Percentiles rank a stretch among this genome's conserved stretches.
These are phyloP conservation scores for Guyanaporus albipodus DNA, from an alignment of 768 basidiomycete genomes.

Conservation along the genomic window DNA sequence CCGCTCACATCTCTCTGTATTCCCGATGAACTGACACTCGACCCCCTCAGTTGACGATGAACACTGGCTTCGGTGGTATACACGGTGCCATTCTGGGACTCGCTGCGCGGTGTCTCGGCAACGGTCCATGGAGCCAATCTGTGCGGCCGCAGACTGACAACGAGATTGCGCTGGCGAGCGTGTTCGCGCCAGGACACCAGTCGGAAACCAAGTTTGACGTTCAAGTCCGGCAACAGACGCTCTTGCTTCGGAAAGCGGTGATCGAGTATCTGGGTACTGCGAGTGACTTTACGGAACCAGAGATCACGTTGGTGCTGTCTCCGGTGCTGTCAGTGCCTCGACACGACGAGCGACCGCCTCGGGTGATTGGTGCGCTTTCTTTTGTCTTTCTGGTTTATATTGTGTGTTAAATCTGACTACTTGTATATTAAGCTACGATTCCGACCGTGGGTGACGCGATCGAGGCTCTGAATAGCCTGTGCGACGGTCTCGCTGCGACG, in stretches of 20 bases:
- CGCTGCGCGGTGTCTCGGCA: slow-evolving; percentile 65
- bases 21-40: not conserved
- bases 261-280: slow-evolving; percentile 66
- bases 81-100: slow-evolving; percentile 76
- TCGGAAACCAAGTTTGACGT: slow-evolving; percentile 57
- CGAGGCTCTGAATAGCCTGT: slow-evolving; percentile 59
- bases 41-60: slow-evolving; percentile 51
- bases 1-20: not conserved
- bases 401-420: not conserved
- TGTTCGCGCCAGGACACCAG: slow-evolving; percentile 52
- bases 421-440: slow-evolving; percentile 50
- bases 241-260: slow-evolving; percentile 55
- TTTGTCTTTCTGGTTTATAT: not conserved
- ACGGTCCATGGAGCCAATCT: slow-evolving; percentile 51
- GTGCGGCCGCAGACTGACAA: slow-evolving; percentile 63
- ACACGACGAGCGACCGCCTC: slow-evolving; percentile 53
- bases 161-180: slow-evolving; percentile 54
- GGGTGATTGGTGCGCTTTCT: slow-evolving; percentile 52
- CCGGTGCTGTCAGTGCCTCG: slow-evolving; percentile 57
- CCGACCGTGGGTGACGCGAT: slow-evolving; percentile 75
- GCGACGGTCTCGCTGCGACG: slow-evolving; percentile 54
- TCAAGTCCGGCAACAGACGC: slow-evolving; percentile 51
- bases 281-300: slow-evolving; percentile 76
- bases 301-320: slow-evolving; percentile 68
- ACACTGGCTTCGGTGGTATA: slow-evolving; percentile 79